phyloP scores from a whole-genome alignment of 2,329 filamentous ascomycete genomes.

The Aspergillus alliaceus region DNA sequence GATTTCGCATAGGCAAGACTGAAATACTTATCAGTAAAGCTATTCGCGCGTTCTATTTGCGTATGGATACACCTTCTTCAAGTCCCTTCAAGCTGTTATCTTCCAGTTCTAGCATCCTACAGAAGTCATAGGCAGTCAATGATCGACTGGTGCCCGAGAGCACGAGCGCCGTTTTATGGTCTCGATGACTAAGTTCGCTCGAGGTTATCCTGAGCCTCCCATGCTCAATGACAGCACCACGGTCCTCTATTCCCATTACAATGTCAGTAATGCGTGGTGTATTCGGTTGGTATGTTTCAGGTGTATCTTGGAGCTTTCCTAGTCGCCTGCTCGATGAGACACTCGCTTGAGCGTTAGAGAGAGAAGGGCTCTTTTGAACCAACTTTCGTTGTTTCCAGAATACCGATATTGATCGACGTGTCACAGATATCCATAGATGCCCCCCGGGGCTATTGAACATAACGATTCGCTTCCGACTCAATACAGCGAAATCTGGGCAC shows the following conservation, averaged over 20 bases:
- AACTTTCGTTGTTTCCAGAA: neutral
- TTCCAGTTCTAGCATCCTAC: neutral
- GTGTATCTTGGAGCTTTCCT: neutral
- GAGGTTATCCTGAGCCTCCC: neutral
- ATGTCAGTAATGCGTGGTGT: neutral
- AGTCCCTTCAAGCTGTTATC: neutral
- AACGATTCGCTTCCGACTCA: neutral
- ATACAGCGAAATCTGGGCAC: too few species aligned
- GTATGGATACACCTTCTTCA: neutral
- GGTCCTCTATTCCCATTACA: neutral
- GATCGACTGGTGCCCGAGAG: neutral
- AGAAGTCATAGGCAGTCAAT: neutral
- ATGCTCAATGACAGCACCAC: neutral
- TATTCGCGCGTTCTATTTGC: neutral
- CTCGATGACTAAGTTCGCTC: neutral
- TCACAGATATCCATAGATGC: neutral
- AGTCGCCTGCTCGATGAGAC: too few species aligned
- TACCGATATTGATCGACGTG: neutral
- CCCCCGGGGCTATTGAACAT: neutral
- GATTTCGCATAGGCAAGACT: neutral
- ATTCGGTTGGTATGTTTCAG: neutral
- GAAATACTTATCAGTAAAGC: neutral
- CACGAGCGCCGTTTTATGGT: neutral
- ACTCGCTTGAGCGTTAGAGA: neutral
- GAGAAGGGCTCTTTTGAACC: neutral